Base-by-base conservation (phyloP, 1,139 yeast species). In the Trichomonascaceae sp. region DNA sequence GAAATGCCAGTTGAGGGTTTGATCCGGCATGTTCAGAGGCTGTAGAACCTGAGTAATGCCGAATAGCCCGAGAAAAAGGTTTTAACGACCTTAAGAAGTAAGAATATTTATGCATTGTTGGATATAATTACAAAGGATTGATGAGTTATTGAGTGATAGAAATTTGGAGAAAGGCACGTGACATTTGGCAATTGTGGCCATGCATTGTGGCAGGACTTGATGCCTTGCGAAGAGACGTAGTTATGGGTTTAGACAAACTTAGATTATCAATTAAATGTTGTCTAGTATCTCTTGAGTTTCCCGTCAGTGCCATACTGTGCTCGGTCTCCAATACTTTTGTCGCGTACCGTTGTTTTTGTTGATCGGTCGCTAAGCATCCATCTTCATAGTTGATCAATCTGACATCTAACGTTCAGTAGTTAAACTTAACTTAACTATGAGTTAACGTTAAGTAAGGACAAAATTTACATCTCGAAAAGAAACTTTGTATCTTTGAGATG, bases 1-100 rank as follows among this genome's bases (percentile, higher is more conserved):
- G 97, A 67, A 90, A 91, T 1, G 84, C 71, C 77, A 88, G 74
- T 57, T 77, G 88, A 1, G 87, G 86, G 61, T 83, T 83, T 13
- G 84, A 44, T 18, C 52, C 52, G 20, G 47, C 45, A 15, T 45
- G 41, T 36, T 36, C 27, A 18, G 53, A 19, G 15, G 17, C 13
- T 12, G 30, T 9, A 3, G 47, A 27, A 18, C 52, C 52, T 19
- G 52, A 30, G 15, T 36, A 36, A 15, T 20, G 39, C 15, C 50
- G 50, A 7, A 48, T 39, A 13, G 24, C 22, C 22, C 43, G 22
- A 30, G 43, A 17, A 13, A 13, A 36, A 13, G 17, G 4, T 36
- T 17, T 36, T 36, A 36, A 7, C 18, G 41, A 36, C 41, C 41
- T 43, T 43, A 15, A 43, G 10, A 39, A 10, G 20, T 17, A 39